Evolutionary conservation across 345 rosid species (phyloP), one percentile per base, ranked within the genome.

Genomic region (Rhodomyrtus tomentosa): DNA sequence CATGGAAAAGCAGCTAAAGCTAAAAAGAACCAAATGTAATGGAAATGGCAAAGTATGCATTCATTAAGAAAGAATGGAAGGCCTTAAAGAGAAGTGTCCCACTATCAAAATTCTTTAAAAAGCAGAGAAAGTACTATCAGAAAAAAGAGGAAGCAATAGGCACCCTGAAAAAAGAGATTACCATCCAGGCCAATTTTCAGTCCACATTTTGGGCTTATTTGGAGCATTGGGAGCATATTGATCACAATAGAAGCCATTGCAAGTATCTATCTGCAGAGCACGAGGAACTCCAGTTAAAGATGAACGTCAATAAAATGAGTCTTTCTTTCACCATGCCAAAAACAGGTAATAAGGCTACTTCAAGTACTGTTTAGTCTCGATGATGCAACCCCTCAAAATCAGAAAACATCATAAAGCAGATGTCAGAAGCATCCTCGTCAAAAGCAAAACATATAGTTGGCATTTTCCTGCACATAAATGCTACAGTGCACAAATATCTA

Each of bases 171-270:
- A 50, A 84, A n/a, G 88, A 74, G 11, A 81, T 91, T 94, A 97
- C 99, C 98, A 97, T 93, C 98, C 98, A 89, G 99, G 98, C 99
- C 99, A 97, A 86, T 97, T 94, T 91, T 97, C 98, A 58, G 99
- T 97, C 98, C 99, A 97, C 29, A 97, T 91, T 86, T 95, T 97
- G n/a, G 99, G 99, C 89, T 93, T 95, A 90, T 91, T 92, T 1
- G 96, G 94, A 83, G 90, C 88, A 87, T 91, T 94, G 55, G 98
- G 98, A 84, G 87, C 90, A 87, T 93, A 95, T 52, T 93, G 89
- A 86, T 95, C 98, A 82, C 98, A 95, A 89, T 95, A 95, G 85
- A 97, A 95, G 86, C 89, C 90, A 88, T 97, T 97, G 86, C 98
- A 86, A 27, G 87, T 86, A 56, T 86, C 83, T 45, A 86, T 86